Base-by-base conservation (phyloP, 139 green algal genomes). In the Volvox reticuliferus region DNA sequence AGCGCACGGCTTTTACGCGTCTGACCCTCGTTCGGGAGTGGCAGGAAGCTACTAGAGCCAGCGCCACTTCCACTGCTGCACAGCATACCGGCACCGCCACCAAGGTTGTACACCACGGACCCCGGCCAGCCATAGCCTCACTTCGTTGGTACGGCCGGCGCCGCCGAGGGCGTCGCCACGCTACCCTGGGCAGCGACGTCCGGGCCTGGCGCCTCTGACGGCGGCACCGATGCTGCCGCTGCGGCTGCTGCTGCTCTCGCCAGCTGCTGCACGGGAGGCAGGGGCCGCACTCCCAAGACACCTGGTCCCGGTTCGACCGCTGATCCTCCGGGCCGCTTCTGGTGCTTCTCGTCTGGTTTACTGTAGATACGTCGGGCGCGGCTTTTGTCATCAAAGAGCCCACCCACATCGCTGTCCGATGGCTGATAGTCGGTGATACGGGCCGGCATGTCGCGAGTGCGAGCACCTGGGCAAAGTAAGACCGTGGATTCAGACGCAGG, bases 391-490 rank as follows among this genome's bases (percentile, higher is more conserved):
- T 98, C 96, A 93, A 97, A 97, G 71, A 97, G 84, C 63, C 96
- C 96, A 19, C 95, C 94, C 50, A 93, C 77, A 79, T 96, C 95
- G 18, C 37, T 61, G 63, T 93, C 91, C 13, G 33, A 77, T 13
- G 96, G 96, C 78, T 86, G 36, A 82, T 96, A 97, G 91, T 96
- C 94, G 12, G 89, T 94, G 44, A 97, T 89, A 30, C 87, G 89
- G 16, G 92, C 88, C 22, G 97, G 97, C 65, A 94, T 96, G 92
- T 98, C 95, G 22, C 94, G 94, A 12, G 96, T 98, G 91, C 94
- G 93, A 37, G 94, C 88, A 65, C 97, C 97, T 36, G 96, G 17
- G 33, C 67, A 28, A 55, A 12, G 9, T 26, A 32, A 80, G 2
- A 44, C 77, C 30, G 21, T 83, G 12, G 76, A 26, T 18, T 26